Evolutionary conservation across 1,284 basidiomycete species (phyloP).

Genomic region (Cystobasidium slooffiae): DNA sequence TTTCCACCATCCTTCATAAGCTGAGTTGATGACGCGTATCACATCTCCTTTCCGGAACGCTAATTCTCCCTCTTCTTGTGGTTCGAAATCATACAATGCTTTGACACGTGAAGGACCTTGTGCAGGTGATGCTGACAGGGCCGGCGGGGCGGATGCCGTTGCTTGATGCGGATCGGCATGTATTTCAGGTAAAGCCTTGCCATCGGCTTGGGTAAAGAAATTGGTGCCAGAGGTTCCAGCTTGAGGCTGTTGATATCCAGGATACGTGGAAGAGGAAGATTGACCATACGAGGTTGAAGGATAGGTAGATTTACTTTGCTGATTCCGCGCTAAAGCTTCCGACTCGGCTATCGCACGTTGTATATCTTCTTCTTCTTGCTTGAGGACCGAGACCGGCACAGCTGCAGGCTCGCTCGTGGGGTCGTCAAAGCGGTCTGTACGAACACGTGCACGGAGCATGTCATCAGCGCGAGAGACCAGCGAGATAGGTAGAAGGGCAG

Average conservation of each 20-base stretch:
- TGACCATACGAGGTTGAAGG: constrained; percentile 50
- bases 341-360: constrained; percentile 81
- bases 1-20: constrained; percentile 98
- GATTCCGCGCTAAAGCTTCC: constrained; percentile 44
- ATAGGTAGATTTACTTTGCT: constrained; percentile 43
- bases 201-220: constrained; percentile 47
- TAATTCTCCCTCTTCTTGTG: constrained; percentile 87
- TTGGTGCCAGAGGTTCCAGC: constrained; percentile 1
- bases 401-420: constrained; percentile 2
- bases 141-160: constrained; percentile 15
- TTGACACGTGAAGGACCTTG: constrained; percentile 71
- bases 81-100: constrained; percentile 87
- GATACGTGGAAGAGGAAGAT: constrained; percentile 49
- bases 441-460: neutral
- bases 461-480: neutral
- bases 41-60: constrained; percentile 91
- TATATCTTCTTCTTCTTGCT: constrained; percentile 69
- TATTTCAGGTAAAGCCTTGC: constrained; percentile 55
- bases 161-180: constrained; percentile 29
- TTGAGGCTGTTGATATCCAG: constrained; percentile 26
- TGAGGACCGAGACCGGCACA: constrained; percentile 34
- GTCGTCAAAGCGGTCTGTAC: constrained; percentile 34
- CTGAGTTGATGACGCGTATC: constrained; percentile 92
- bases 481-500: neutral
- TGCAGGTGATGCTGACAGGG: neutral